Percentiles rank a stretch among this genome's conserved stretches.
phyloP scores from a whole-genome alignment of 495 filamentous ascomycete genomes.

The Podospora appendiculata region DNA sequence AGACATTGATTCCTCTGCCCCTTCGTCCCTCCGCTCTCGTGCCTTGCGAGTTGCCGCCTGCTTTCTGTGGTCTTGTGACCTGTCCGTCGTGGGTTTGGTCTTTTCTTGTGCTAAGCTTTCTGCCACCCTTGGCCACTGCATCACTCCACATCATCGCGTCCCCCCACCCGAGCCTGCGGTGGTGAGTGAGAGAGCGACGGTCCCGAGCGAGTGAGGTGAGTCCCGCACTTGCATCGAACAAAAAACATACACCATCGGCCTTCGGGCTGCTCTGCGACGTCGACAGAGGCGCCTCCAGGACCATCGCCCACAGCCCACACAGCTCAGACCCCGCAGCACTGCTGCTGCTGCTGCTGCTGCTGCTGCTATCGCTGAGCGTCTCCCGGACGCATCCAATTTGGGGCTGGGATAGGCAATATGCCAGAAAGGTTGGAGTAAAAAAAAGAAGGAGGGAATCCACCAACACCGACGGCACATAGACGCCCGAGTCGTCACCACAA shows the following conservation, averaged over 20 bases:
- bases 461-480: neutral
- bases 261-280: no score
- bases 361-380: neutral
- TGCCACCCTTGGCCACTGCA: constrained; percentile 5
- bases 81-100: neutral
- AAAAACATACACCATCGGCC: neutral
- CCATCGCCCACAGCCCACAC: no score
- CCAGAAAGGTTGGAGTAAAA: constrained; percentile 10
- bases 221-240: neutral
- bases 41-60: no score
- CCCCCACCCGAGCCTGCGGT: neutral
- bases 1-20: no score
- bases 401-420: constrained; percentile 14
- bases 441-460: constrained; percentile 14
- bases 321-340: neutral
- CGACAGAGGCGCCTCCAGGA: no score
- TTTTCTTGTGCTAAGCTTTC: constrained; percentile 13
- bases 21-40: no score
- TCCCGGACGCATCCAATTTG: neutral
- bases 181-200: neutral
- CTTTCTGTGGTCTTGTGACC: no score
- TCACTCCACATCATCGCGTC: constrained; percentile 6
- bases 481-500: neutral
- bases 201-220: neutral
- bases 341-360: neutral